Conservation (phyloP, 108 stramenopile species). For the Pseudonitzschia delicatissima region DNA sequence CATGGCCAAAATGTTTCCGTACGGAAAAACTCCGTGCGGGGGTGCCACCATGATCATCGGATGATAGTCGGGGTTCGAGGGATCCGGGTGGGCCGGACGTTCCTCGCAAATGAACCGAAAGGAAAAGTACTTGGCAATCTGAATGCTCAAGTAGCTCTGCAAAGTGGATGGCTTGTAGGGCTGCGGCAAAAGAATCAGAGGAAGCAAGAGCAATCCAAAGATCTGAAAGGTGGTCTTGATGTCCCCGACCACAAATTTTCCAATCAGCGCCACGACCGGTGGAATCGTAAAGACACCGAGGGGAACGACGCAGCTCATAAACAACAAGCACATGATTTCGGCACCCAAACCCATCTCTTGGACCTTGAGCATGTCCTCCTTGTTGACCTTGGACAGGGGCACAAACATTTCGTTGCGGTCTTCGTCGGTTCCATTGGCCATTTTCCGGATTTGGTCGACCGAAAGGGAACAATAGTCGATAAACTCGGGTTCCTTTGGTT, state of each 20-base stretch:
- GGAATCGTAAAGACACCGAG: constrained; percentile 44
- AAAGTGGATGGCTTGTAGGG: constrained; percentile 19
- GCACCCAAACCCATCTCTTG: constrained; percentile 30
- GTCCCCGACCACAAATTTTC: constrained; percentile 37
- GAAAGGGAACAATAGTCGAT: constrained; percentile 27
- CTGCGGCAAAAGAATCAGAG: constrained; percentile 41
- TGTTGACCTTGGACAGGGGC: constrained; percentile 5
- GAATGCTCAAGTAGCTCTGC: constrained; percentile 34
- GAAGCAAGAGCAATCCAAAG: constrained; percentile 21
- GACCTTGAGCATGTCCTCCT: constrained; percentile 7
- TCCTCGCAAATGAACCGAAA: constrained; percentile 37
- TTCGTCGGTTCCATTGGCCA: constrained; percentile 36
- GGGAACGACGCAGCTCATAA: constrained; percentile 42
- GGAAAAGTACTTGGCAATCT: constrained; percentile 37
- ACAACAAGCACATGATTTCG: constrained; percentile 18
- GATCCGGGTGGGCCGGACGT: not conserved
- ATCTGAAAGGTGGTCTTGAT: constrained; percentile 24
- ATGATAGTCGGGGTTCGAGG: not conserved
- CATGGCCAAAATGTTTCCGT: constrained; percentile 41
- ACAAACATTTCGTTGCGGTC: constrained; percentile 20
- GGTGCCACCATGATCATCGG: constrained; percentile 40
- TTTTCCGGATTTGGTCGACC: constrained; percentile 10
- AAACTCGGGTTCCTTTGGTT: constrained; percentile 17
- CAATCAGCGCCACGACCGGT: constrained; percentile 23
- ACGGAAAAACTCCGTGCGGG: constrained; percentile 48